A percentile compares a stretch with the other conserved stretches of the same genome.
These are phyloP conservation scores for Aspergillus funiculosus DNA, from an alignment of 495 filamentous ascomycete species.

Conservation along the genomic window DNA sequence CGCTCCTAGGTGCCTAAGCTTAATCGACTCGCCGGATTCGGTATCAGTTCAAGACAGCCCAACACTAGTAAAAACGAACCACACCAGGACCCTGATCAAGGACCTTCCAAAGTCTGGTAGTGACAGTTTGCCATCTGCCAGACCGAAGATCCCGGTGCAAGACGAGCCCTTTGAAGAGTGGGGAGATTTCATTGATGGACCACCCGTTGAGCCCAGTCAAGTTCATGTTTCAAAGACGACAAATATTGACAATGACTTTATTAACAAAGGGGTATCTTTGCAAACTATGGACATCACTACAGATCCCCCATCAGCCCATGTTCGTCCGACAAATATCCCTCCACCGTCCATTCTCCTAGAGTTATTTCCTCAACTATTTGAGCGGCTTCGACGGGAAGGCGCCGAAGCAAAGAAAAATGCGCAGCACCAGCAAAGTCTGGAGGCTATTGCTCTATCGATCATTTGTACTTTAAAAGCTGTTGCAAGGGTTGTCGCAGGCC, in stretches of 20 bases:
- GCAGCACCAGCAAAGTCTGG: constrained; percentile 14
- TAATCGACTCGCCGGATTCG: constrained; percentile 24
- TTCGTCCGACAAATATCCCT: constrained; percentile 80
- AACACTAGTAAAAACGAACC: constrained; percentile 1
- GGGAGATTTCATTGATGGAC: constrained; percentile 38
- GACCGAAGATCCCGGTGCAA: constrained; percentile 53
- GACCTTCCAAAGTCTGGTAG: constrained; percentile 1
- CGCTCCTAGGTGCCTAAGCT: background rate
- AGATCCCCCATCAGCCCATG: constrained; percentile 14
- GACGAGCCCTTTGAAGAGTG: constrained; percentile 43
- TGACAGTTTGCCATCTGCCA: constrained; percentile 3
- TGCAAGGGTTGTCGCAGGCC: constrained; percentile 77
- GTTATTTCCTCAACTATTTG: constrained; percentile 62
- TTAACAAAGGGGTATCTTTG: background rate
- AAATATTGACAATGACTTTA: background rate
- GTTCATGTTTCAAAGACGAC: constrained; percentile 6
- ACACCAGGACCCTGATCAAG: background rate
- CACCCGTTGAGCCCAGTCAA: constrained; percentile 16
- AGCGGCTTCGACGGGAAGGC: constrained; percentile 38
- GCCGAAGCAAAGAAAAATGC: constrained; percentile 22
- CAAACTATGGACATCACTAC: background rate
- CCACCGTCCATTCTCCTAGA: constrained; percentile 79
- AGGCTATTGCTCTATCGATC: constrained; percentile 41
- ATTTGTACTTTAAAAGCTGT: constrained; percentile 56
- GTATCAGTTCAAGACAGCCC: constrained; percentile 23